phyloP scores from a whole-genome alignment of 768 basidiomycete species.

The Agaricus sinodeliciosus region DNA sequence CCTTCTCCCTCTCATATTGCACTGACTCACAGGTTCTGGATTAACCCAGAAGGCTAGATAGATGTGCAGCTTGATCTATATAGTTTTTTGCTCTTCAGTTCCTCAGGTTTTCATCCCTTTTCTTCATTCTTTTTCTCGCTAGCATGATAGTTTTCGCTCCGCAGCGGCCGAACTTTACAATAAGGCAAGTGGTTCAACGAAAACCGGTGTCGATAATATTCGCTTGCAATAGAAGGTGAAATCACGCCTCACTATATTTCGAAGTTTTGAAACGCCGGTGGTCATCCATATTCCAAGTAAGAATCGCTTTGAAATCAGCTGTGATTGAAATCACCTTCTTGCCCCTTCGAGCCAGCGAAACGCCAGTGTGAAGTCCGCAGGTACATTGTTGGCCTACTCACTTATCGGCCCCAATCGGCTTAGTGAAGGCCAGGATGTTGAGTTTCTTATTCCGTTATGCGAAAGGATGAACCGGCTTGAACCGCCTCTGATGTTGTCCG shows the following conservation, averaged over 20 bases:
- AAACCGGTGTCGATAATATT: constrained; percentile 41
- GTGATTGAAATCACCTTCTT: constrained; percentile 44
- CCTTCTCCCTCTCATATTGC: constrained; percentile 16
- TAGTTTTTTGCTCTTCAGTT: constrained; percentile 18
- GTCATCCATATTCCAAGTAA: constrained; percentile 37
- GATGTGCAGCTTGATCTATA: constrained; percentile 20
- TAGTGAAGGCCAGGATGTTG: not conserved
- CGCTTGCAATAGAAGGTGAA: constrained; percentile 27
- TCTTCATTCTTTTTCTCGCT: constrained; percentile 25
- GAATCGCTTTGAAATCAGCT: constrained; percentile 26
- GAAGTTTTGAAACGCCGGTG: constrained; percentile 44
- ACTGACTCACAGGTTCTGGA: constrained; percentile 4
- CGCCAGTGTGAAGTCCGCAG: constrained; percentile 16
- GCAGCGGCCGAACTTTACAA: constrained; percentile 26
- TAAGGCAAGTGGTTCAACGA: constrained; percentile 41
- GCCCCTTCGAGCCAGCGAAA: constrained; percentile 41
- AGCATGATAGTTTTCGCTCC: constrained; percentile 10
- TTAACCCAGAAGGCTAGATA: constrained; percentile 21
- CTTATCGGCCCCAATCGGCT: constrained; percentile 15
- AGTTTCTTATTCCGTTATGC: constrained; percentile 1
- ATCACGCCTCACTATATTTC: constrained; percentile 46
- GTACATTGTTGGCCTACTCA: constrained; percentile 22
- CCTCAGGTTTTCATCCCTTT: constrained; percentile 21
- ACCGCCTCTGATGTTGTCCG: not conserved
- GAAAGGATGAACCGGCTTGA: constrained; percentile 2